Evolutionary conservation across 2,329 filamentous ascomycete species (phyloP), one percentile per base, ranked within the genome.

Genomic region (Stagonosporopsis cucurbitacearum): DNA sequence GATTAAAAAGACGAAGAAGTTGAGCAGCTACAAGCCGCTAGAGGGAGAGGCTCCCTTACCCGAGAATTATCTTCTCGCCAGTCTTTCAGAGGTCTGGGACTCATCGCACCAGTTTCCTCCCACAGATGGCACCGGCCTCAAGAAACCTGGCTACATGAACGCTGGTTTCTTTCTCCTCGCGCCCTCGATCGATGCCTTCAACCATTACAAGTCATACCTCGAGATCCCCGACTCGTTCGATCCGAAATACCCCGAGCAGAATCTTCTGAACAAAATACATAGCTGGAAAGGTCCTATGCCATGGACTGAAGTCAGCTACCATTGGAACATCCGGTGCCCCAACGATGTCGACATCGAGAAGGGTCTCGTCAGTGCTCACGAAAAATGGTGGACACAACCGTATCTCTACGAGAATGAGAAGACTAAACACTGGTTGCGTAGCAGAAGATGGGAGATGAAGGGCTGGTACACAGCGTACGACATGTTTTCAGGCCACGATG

Each of bases 371-470:
- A 74, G 67, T 48, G 59, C 77, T 43, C 76, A 78, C 40, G 74
- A 73, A 57, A 78, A 78, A 62, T 78, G 72, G 71, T 78, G 75
- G 76, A 56, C 50, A 8, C 58, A 66, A 35, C 72, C 69, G 1
- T 69, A 62, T 23, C 58, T 65, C 8, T 59, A 61, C 22, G 46
- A 57, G 1, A 64, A 72, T 33, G 32, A 68, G 19, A 71, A 71
- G 39, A 62, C 75, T 17, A 66, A 64, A 47, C 63, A 70, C n/a
- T 75, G 68, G 52, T 56, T 77, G 43, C 50, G 57, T 40, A 67
- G 64, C 17, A 67, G 69, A 60, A 59, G 75, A 42, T 77, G 74
- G 72, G 64, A 71, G 50, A 78, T 77, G 76, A 73, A 77, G 62
- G 75, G 75, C 1, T 75, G 66, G 59, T 75, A 69, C 23, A 68